Evolutionary conservation across 179 eudicot species (phyloP).

Genomic region (Gypsophila paniculata): DNA sequence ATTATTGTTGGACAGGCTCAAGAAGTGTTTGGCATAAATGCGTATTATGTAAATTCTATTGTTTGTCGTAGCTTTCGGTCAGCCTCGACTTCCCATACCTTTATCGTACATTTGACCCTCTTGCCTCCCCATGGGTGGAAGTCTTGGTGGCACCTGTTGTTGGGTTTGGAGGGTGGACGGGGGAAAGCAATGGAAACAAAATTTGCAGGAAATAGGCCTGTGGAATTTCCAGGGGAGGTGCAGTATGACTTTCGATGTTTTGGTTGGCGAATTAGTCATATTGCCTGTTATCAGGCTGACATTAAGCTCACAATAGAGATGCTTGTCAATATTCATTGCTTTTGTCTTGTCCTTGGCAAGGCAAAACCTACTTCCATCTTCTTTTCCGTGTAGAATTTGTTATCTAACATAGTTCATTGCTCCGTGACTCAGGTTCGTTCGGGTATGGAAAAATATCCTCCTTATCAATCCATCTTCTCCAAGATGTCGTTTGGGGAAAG

Average conservation of each 20-base stretch:
- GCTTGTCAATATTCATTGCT: neutral
- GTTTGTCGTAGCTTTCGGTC: too few relatives aligned
- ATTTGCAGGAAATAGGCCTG: neutral
- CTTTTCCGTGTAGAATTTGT: neutral
- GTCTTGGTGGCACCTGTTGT: neutral
- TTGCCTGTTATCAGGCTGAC: too few relatives aligned
- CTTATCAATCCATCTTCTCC: constrained; percentile 77
- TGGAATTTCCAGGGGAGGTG: too few relatives aligned
- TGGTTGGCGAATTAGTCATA: too few relatives aligned
- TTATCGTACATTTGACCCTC: neutral
- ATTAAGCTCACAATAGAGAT: neutral
- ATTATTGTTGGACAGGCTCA: too few relatives aligned
- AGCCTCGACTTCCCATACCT: too few relatives aligned
- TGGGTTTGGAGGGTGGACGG: neutral
- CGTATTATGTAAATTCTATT: too few relatives aligned
- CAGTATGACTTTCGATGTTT: too few relatives aligned
- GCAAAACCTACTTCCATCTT: neutral
- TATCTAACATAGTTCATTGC: neutral
- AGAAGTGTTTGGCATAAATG: too few relatives aligned
- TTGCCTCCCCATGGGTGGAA: neutral
- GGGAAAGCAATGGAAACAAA: too few relatives aligned
- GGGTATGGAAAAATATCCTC: constrained; percentile 92
- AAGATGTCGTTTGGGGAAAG: constrained; percentile 92
- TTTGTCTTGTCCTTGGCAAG: neutral
- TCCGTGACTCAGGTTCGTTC: constrained; percentile 61